phyloP scores from a whole-genome alignment of 2,329 filamentous ascomycete species.

The Didymella segeticola region DNA sequence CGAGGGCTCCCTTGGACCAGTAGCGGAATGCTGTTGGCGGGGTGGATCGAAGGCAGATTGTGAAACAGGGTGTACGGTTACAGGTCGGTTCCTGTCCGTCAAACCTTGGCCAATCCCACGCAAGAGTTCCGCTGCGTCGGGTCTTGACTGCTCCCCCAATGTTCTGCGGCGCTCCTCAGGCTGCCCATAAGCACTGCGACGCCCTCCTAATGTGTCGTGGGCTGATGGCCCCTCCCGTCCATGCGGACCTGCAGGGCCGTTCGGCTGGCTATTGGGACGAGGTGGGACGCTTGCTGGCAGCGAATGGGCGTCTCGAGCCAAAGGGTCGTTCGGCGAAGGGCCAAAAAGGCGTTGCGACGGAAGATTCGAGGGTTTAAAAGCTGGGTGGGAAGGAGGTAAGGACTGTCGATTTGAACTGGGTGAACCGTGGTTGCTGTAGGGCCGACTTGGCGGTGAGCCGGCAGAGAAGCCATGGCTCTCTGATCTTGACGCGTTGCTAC shows the following conservation, averaged over 20 bases:
- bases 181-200: conserved; percentile 37
- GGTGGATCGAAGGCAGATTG: conserved; percentile 49
- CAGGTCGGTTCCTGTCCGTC: conserved; percentile 42
- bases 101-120: conserved; percentile 28
- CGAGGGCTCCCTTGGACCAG: conserved; percentile 28
- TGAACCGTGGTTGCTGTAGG: conserved; percentile 45
- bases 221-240: conserved; percentile 31
- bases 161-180: conserved; percentile 46
- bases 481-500: conserved; percentile 32
- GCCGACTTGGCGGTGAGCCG: conserved; percentile 39
- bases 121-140: conserved; percentile 42
- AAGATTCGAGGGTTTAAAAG: conserved; percentile 44
- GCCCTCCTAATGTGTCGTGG: conserved; percentile 35
- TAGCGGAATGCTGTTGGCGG: conserved; percentile 29
- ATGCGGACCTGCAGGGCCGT: conserved; percentile 31
- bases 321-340: conserved; percentile 38
- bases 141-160: conserved; percentile 44
- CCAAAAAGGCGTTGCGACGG: conserved; percentile 41
- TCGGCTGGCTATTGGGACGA: conserved; percentile 51
- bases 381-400: conserved; percentile 38
- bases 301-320: conserved; percentile 34
- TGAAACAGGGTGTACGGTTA: conserved; percentile 49
- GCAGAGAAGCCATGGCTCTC: conserved; percentile 38
- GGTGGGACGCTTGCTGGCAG: conserved; percentile 40
- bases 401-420: conserved; percentile 45